These are phyloP conservation scores for Penicillium occitanis DNA, from an alignment of 2,329 filamentous ascomycete genomes.

Conservation along the genomic window DNA sequence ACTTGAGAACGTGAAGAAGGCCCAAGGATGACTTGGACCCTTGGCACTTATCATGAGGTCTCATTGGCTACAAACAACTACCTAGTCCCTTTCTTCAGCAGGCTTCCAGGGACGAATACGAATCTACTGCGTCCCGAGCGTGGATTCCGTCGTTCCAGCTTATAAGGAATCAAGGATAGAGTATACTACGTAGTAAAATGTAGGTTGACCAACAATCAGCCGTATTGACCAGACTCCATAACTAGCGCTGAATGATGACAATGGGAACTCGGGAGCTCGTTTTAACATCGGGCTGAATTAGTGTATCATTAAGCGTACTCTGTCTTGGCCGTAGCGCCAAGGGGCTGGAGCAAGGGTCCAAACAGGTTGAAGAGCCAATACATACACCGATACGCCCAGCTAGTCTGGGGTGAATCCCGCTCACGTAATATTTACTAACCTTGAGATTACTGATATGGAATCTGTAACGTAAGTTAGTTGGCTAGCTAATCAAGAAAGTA, in stretches of 20 bases:
- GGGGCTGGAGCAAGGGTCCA: neutral
- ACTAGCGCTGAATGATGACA: neutral
- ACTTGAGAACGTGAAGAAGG: neutral
- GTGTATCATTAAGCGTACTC: neutral
- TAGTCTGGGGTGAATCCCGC: neutral
- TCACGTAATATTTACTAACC: neutral
- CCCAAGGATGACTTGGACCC: neutral
- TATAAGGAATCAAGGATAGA: neutral
- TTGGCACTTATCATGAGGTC: neutral
- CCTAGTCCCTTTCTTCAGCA: neutral
- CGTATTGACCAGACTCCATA: neutral
- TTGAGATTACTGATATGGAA: neutral
- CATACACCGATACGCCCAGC: neutral
- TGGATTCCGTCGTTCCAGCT: neutral
- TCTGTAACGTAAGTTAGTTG: neutral
- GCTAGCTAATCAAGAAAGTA: neutral
- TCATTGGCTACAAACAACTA: neutral
- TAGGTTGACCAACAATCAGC: neutral
- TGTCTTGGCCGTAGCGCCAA: neutral
- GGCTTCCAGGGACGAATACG: neutral
- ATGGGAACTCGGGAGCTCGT: neutral
- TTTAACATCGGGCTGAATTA: neutral
- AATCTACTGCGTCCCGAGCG: neutral
- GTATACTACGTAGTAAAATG: neutral
- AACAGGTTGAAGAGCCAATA: neutral